Evolutionary conservation across 176 grass and related monocot genomes (phyloP).

Genomic region (Avena eriantha): DNA sequence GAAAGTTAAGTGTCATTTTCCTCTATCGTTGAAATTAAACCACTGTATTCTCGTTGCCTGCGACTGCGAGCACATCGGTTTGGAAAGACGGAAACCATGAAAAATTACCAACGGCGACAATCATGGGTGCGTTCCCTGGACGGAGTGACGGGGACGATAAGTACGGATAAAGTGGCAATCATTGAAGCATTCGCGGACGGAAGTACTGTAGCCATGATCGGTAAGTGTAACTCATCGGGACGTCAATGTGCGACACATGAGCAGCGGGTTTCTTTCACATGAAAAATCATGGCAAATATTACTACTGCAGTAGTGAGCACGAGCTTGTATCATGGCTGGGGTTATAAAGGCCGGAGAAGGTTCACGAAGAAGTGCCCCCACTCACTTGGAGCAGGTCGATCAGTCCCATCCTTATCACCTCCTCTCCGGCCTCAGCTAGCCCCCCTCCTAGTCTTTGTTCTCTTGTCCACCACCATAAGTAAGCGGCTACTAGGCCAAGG

Average conservation of each 20-base stretch:
- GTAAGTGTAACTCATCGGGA: neutral
- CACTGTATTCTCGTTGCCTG: neutral
- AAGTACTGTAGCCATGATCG: neutral
- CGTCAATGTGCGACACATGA: neutral
- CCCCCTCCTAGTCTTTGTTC: neutral
- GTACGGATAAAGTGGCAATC: neutral
- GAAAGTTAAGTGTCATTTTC: too few relatives aligned
- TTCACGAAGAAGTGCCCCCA: neutral
- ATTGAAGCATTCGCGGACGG: neutral
- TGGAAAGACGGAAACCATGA: neutral
- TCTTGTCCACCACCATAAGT: neutral
- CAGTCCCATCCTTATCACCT: conserved; percentile 21
- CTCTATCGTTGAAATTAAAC: neutral
- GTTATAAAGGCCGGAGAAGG: neutral
- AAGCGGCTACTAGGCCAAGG: conserved; percentile 11
- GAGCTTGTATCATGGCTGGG: neutral
- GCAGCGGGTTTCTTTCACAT: too few relatives aligned
- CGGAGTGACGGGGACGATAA: neutral
- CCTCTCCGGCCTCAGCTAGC: neutral
- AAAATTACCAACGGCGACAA: neutral
- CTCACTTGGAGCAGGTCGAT: neutral
- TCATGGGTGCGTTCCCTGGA: neutral
- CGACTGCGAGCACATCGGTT: neutral
- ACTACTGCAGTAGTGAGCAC: too few relatives aligned
- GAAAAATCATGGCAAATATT: too few relatives aligned